These are phyloP conservation scores for Globisporangium perplexum DNA, from an alignment of 352 stramenopile species.

Conservation along the genomic window DNA sequence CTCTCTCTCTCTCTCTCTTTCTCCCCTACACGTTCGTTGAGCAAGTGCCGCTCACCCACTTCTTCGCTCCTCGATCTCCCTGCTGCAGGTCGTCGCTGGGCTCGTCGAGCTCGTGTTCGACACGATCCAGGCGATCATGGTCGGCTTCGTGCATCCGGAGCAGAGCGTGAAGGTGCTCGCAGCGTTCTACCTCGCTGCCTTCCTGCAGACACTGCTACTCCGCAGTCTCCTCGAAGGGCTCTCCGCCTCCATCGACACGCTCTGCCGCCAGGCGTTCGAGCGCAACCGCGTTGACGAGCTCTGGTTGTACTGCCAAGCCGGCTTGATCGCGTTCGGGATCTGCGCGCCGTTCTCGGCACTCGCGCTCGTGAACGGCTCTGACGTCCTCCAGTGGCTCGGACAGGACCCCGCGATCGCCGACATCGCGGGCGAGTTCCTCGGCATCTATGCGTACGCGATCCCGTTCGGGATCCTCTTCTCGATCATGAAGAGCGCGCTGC, in stretches of 20 bases:
- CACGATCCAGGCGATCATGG: slow-evolving; percentile 32
- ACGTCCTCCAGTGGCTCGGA: slow-evolving; percentile 23
- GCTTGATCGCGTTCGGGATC: slow-evolving; percentile 16
- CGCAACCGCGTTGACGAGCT: slow-evolving; percentile 25
- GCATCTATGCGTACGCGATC: slow-evolving; percentile 12
- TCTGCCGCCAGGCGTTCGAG: slow-evolving; percentile 31
- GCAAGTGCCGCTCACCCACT: no score
- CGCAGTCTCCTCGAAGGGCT: slow-evolving; percentile 20
- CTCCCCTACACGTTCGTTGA: no score
- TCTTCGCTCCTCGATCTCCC: not conserved
- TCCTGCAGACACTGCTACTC: slow-evolving; percentile 18
- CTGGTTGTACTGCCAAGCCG: slow-evolving; percentile 38
- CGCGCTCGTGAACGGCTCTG: slow-evolving; percentile 16
- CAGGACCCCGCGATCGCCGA: slow-evolving; percentile 25
- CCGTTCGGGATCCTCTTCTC: slow-evolving; percentile 24
- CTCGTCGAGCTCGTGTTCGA: slow-evolving; percentile 34
- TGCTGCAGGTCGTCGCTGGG: slow-evolving; percentile 18
- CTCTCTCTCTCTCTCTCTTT: no score
- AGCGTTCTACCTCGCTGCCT: slow-evolving; percentile 12
- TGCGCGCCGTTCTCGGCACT: slow-evolving; percentile 10
- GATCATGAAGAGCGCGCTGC: slow-evolving; percentile 22
- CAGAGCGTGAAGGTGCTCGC: slow-evolving; percentile 36
- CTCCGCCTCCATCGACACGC: slow-evolving; percentile 24
- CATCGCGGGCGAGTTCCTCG: slow-evolving; percentile 19
- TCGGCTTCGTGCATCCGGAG: slow-evolving; percentile 18